Conservation (phyloP, 2,329 filamentous ascomycete genomes). For the Cercospora zeae-maydis region DNA sequence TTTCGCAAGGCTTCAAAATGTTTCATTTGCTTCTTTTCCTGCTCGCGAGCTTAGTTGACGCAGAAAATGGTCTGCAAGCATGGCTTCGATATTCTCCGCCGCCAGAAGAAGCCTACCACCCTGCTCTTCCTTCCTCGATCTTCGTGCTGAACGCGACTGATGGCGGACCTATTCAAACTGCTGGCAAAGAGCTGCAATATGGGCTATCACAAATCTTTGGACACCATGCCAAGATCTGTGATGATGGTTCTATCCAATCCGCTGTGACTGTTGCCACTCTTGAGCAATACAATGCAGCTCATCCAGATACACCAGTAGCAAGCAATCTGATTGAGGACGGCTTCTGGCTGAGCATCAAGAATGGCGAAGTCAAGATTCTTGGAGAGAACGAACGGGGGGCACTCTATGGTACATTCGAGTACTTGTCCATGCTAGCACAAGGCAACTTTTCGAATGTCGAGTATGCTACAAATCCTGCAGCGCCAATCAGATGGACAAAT, state of each 20-base stretch:
- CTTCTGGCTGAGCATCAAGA: conserved; percentile 56
- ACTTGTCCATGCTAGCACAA: conserved; percentile 62
- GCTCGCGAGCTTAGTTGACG: conserved; percentile 40
- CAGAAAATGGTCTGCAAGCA: conserved; percentile 59
- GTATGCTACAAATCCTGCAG: conserved; percentile 55
- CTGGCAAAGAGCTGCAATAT: conserved; percentile 51
- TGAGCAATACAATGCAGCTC: conserved; percentile 41
- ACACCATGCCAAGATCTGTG: conserved; percentile 36
- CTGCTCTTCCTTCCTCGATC: conserved; percentile 51
- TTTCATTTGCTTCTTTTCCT: conserved; percentile 2
- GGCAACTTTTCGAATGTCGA: conserved; percentile 51
- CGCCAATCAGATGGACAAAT: conserved; percentile 65
- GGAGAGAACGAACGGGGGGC: conserved; percentile 65
- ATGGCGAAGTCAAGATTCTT: conserved; percentile 53
- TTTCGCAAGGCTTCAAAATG: neutral
- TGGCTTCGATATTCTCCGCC: conserved; percentile 64
- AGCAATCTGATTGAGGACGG: conserved; percentile 53
- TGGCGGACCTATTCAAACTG: conserved; percentile 56
- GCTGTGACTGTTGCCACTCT: conserved; percentile 52
- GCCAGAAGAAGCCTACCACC: conserved; percentile 47
- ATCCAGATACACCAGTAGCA: conserved; percentile 15
- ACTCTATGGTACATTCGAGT: conserved; percentile 67
- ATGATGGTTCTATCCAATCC: conserved; percentile 27
- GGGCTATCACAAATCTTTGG: conserved; percentile 58
- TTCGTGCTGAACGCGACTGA: conserved; percentile 50